Evolutionary conservation across 768 basidiomycete species (phyloP).

Genomic region (Amanita pallidorosea): DNA sequence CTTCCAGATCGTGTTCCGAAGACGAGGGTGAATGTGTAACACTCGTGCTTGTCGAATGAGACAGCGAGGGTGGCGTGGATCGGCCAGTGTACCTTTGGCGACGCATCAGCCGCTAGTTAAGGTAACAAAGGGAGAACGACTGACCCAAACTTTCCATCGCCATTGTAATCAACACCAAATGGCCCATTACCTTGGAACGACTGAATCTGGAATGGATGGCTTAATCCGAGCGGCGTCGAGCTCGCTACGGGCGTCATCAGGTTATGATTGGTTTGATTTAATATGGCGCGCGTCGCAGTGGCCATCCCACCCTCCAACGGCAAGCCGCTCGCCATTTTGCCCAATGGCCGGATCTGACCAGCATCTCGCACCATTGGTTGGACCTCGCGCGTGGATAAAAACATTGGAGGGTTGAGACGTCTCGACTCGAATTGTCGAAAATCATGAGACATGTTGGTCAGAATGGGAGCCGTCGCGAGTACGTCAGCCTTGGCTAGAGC

Average conservation of each 20-base stretch:
- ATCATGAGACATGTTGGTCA: constrained; percentile 1
- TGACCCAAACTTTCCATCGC: neutral
- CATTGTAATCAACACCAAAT: neutral
- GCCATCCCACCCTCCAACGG: too few relatives aligned
- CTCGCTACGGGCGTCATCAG: neutral
- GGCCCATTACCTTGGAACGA: neutral
- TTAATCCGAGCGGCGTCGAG: neutral
- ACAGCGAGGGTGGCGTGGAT: constrained; percentile 1
- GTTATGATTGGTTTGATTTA: neutral
- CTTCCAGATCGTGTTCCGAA: neutral
- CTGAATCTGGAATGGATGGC: neutral
- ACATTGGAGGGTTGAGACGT: neutral
- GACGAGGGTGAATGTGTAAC: constrained; percentile 4
- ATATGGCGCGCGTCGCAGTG: neutral
- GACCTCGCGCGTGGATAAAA: neutral
- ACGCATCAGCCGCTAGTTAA: neutral
- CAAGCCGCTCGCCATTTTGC: too few relatives aligned
- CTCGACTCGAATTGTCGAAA: neutral
- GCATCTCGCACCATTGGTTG: neutral
- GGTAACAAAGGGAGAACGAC: neutral
- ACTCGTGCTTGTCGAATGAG: constrained; percentile 2
- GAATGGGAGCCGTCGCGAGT: neutral
- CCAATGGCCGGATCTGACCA: neutral
- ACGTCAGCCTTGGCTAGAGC: neutral
- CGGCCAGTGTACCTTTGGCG: neutral